Evolutionary conservation across 306 rosid species (phyloP).

Genomic region (Ochetophila trinervis): DNA sequence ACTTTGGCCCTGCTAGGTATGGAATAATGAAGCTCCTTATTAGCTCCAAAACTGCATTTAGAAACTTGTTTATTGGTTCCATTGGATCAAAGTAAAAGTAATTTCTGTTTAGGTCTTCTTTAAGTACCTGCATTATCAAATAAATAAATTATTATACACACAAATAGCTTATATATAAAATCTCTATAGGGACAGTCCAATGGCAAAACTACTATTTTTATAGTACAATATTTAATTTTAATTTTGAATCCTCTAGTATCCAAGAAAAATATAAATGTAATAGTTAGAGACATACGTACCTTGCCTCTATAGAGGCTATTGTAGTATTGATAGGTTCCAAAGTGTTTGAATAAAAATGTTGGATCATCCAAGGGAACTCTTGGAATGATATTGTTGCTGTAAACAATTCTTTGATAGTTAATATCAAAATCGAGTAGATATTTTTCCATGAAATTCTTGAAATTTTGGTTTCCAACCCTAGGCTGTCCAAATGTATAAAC

Average conservation of each 20-base stretch:
- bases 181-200: too few relatives aligned
- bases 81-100: slow-evolving; percentile 21
- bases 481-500: slow-evolving; percentile 83
- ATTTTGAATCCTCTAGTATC: too few relatives aligned
- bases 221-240: too few relatives aligned
- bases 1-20: slow-evolving; percentile 36
- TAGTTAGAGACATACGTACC: slow-evolving; percentile 19
- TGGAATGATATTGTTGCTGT: slow-evolving; percentile 62
- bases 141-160: background rate
- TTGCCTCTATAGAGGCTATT: slow-evolving; percentile 45
- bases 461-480: slow-evolving; percentile 56
- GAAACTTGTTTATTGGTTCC: slow-evolving; percentile 38
- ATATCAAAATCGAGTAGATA: slow-evolving; percentile 32
- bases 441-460: slow-evolving; percentile 43
- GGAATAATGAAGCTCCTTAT: slow-evolving; percentile 62
- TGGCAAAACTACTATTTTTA: too few relatives aligned
- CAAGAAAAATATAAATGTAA: too few relatives aligned
- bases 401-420: slow-evolving; percentile 56
- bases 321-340: slow-evolving; percentile 63
- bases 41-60: slow-evolving; percentile 47
- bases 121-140: slow-evolving; percentile 35
- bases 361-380: slow-evolving; percentile 62
- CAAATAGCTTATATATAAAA: too few relatives aligned
- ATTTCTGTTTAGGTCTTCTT: slow-evolving; percentile 62
- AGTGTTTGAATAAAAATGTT: slow-evolving; percentile 60